Conservation (phyloP, 2,329 filamentous ascomycete genomes). For the Colletotrichum sp. region DNA sequence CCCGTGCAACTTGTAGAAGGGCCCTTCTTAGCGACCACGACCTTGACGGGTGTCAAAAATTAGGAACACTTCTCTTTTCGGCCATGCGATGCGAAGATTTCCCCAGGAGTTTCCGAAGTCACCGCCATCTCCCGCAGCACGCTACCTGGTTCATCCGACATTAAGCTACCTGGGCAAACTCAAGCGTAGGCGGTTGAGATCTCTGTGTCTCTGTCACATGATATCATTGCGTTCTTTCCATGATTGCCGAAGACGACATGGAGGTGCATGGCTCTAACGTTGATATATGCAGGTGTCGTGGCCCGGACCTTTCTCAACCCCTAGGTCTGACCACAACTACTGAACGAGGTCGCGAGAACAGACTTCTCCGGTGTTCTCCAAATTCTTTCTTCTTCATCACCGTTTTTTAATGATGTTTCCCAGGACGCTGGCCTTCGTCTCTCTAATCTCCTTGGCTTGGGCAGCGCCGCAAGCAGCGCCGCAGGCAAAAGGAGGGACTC, state of each 20-base stretch:
- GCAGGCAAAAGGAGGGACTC: background rate
- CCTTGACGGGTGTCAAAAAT: background rate
- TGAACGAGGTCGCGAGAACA: background rate
- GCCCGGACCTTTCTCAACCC: background rate
- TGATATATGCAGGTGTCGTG: background rate
- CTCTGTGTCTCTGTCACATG: background rate
- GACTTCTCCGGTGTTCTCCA: background rate
- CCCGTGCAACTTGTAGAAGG: background rate
- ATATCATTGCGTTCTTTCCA: background rate
- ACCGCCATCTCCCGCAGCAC: background rate
- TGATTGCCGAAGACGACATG: background rate
- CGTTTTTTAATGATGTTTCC: background rate
- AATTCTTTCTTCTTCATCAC: background rate
- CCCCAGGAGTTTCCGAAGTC: background rate
- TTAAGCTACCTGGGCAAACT: background rate
- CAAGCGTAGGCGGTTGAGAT: background rate
- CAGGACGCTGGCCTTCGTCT: background rate
- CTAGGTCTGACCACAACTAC: background rate
- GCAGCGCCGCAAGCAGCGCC: slow-evolving; percentile 1
- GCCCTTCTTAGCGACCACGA: background rate
- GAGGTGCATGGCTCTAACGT: background rate
- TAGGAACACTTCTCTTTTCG: background rate
- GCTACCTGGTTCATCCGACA: slow-evolving; percentile 11
- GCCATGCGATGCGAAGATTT: background rate
- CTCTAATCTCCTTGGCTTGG: background rate